phyloP scores from a whole-genome alignment of 768 basidiomycete genomes.

The Rhizopogon rudus region DNA sequence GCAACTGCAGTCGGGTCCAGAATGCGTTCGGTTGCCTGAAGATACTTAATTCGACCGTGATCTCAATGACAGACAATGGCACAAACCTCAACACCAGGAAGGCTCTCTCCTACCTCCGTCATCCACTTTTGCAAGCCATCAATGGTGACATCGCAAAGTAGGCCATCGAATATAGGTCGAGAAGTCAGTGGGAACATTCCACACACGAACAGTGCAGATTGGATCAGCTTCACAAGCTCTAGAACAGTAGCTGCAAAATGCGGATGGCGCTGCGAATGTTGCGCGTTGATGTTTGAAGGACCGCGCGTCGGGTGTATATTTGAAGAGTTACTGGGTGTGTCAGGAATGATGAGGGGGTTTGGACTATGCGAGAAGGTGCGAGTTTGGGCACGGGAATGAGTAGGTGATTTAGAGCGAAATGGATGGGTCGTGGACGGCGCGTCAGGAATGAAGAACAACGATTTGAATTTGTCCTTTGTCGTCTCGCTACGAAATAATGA shows the following conservation, averaged over 20 bases:
- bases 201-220: conserved; percentile 66
- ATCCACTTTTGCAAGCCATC: conserved; percentile 70
- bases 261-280: conserved; percentile 21
- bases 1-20: conserved; percentile 71
- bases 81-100: conserved; percentile 54
- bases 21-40: conserved; percentile 63
- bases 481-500: conserved; percentile 47
- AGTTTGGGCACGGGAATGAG: conserved; percentile 22
- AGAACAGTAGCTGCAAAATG: conserved; percentile 65
- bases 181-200: conserved; percentile 47
- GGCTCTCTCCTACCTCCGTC: conserved; percentile 56
- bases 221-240: conserved; percentile 71
- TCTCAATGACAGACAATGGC: conserved; percentile 1
- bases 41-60: not conserved
- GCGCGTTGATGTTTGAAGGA: conserved; percentile 10
- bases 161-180: conserved; percentile 44
- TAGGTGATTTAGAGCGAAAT: conserved; percentile 21
- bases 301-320: conserved; percentile 11
- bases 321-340: conserved; percentile 15
- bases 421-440: conserved; percentile 14
- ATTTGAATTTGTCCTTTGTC: conserved; percentile 76
- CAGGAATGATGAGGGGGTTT: conserved; percentile 19
- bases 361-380: conserved; percentile 24
- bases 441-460: conserved; percentile 59
- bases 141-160: conserved; percentile 74